These are phyloP conservation scores for Orbilia oligospora DNA, from an alignment of 2,329 filamentous ascomycete genomes.

Conservation along the genomic window DNA sequence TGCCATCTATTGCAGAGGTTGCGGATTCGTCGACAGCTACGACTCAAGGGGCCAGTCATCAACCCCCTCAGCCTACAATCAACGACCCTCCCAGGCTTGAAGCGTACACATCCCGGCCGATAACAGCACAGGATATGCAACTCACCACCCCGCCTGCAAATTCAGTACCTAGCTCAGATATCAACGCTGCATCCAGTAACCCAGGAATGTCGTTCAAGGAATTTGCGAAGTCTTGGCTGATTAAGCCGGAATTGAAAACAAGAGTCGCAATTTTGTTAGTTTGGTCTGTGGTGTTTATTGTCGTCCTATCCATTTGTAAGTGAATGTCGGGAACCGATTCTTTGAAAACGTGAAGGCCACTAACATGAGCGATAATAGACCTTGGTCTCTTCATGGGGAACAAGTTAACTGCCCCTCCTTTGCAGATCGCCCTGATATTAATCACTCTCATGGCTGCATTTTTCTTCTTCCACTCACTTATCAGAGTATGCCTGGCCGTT, in stretches of 20 bases:
- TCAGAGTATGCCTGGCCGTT: slow-evolving; percentile 79
- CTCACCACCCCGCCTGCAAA: neutral
- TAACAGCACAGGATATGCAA: neutral
- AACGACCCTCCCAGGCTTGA: slow-evolving; percentile 8
- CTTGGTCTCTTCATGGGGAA: slow-evolving; percentile 79
- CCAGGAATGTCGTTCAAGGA: slow-evolving; percentile 40
- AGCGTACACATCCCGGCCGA: slow-evolving; percentile 1
- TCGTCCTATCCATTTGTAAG: slow-evolving; percentile 60
- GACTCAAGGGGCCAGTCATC: neutral
- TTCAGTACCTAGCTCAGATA: neutral
- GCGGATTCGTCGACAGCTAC: slow-evolving; percentile 11
- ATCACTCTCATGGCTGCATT: slow-evolving; percentile 81
- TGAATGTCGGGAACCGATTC: slow-evolving; percentile 72
- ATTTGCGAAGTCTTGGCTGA: slow-evolving; percentile 42
- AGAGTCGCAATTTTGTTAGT: slow-evolving; percentile 56
- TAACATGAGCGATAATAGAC: slow-evolving; percentile 70
- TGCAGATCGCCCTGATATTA: slow-evolving; percentile 84
- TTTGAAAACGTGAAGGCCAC: slow-evolving; percentile 12
- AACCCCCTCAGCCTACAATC: slow-evolving; percentile 12
- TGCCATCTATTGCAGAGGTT: slow-evolving; percentile 54
- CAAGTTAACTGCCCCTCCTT: slow-evolving; percentile 73
- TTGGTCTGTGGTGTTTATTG: slow-evolving; percentile 58
- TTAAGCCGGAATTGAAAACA: slow-evolving; percentile 46
- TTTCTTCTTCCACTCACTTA: slow-evolving; percentile 84
- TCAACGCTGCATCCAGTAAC: neutral